Evolutionary conservation across 2,329 filamentous ascomycete genomes (phyloP).

Genomic region (Septoria linicola): DNA sequence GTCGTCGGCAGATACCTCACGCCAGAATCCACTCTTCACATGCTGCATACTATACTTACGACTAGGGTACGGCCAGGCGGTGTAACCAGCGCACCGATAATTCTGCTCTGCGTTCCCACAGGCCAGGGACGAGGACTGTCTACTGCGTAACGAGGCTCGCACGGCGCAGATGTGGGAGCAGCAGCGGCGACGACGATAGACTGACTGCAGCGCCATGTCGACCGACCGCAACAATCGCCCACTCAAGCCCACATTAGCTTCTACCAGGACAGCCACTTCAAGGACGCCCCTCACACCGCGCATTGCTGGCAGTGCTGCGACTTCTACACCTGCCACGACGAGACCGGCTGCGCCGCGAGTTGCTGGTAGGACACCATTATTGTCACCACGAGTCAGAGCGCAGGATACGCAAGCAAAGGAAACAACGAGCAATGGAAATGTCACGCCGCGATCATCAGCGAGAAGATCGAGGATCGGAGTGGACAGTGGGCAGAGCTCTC

Average conservation of each 20-base stretch:
- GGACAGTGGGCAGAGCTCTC: conserved; percentile 52
- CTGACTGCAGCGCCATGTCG: conserved; percentile 8
- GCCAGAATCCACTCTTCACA: neutral
- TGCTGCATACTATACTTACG: neutral
- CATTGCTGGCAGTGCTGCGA: conserved; percentile 39
- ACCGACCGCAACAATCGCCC: conserved; percentile 17
- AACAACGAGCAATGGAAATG: conserved; percentile 60
- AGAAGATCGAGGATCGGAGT: conserved; percentile 70
- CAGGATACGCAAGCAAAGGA: conserved; percentile 54
- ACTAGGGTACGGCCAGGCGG: no score
- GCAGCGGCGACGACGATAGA: conserved; percentile 20
- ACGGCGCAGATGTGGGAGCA: neutral
- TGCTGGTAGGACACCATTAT: conserved; percentile 42
- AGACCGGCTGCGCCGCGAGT: conserved; percentile 36
- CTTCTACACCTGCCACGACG: conserved; percentile 28
- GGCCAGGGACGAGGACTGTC: no score
- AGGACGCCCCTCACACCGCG: conserved; percentile 60
- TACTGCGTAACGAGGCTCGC: no score
- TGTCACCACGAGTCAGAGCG: conserved; percentile 27
- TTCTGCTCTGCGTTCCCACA: no score
- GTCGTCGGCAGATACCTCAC: neutral
- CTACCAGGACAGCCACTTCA: conserved; percentile 17
- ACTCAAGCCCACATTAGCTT: conserved; percentile 24
- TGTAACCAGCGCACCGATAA: no score
- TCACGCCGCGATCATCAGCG: conserved; percentile 75